Percentiles rank a stretch among this genome's conserved stretches.
Evolutionary conservation across 2,329 filamentous ascomycete species (phyloP).

Genomic region (Trichoderma citrinoviride): DNA sequence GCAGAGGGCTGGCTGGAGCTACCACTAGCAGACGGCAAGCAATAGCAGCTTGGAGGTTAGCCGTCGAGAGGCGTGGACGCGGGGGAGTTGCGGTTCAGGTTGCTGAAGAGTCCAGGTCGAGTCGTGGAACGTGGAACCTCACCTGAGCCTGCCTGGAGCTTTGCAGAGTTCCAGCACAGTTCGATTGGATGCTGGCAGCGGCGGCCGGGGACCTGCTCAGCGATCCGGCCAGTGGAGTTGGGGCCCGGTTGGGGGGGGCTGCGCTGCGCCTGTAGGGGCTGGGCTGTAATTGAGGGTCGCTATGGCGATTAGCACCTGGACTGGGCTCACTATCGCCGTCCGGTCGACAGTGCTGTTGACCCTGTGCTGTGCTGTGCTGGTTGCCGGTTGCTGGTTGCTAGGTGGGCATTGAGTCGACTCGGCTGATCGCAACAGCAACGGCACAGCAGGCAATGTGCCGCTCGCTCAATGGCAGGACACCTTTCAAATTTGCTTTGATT

Average conservation of each 20-base stretch:
- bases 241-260: too few relatives aligned
- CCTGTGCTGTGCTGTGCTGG: too few relatives aligned
- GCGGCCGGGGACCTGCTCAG: constrained; percentile 8
- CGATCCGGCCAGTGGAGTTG: constrained; percentile 3
- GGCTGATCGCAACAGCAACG: not conserved
- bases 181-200: not conserved
- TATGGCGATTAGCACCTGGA: not conserved
- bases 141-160: not conserved
- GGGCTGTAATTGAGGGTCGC: not conserved
- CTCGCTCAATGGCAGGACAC: not conserved
- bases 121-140: not conserved
- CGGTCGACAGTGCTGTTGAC: too few relatives aligned
- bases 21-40: not conserved
- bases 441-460: not conserved
- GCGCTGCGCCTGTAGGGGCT: not conserved
- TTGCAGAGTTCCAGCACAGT: not conserved
- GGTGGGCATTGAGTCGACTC: too few relatives aligned
- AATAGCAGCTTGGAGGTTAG: constrained; percentile 13
- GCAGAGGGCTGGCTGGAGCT: not conserved
- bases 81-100: constrained; percentile 11
- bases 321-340: not conserved
- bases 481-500: not conserved
- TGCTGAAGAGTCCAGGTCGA: not conserved
- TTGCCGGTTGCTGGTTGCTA: too few relatives aligned
- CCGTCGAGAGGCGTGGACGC: constrained; percentile 18